Percentiles rank a stretch among this genome's conserved stretches.
Evolutionary conservation across 345 rosid species (phyloP).

Genomic region (Citropsis articulata): DNA sequence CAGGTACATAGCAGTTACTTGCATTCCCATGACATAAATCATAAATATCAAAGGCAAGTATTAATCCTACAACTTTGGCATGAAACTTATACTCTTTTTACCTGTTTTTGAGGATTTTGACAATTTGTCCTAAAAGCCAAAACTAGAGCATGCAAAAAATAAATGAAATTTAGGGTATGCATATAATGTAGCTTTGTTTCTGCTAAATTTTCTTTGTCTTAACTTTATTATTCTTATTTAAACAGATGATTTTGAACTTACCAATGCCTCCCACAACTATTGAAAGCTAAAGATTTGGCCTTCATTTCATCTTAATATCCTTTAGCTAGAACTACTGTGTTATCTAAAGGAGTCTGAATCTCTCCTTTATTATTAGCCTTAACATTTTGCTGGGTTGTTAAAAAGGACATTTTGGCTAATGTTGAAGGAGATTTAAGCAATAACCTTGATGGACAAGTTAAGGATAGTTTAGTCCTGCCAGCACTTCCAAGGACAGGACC

Average conservation of each 20-base stretch:
- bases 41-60: not conserved
- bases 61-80: not conserved
- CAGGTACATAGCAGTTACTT: not conserved
- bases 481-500: constrained; percentile 89
- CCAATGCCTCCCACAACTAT: not conserved
- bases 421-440: constrained; percentile 8
- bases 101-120: not conserved
- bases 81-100: not conserved
- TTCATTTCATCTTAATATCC: not conserved
- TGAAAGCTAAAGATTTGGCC: not conserved
- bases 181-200: not conserved
- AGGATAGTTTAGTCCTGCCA: constrained; percentile 83
- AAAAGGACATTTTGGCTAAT: not conserved
- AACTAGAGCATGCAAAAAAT: not conserved
- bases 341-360: not conserved
- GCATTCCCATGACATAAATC: not conserved
- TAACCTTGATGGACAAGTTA: constrained; percentile 96
- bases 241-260: not conserved
- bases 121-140: not conserved
- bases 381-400: not conserved
- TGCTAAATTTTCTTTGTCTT: not conserved
- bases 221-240: not conserved
- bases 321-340: not conserved
- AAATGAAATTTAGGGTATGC: not conserved
- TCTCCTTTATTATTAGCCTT: not conserved